Conservation (phyloP, 768 basidiomycete species). For the Auricularia sp. region DNA sequence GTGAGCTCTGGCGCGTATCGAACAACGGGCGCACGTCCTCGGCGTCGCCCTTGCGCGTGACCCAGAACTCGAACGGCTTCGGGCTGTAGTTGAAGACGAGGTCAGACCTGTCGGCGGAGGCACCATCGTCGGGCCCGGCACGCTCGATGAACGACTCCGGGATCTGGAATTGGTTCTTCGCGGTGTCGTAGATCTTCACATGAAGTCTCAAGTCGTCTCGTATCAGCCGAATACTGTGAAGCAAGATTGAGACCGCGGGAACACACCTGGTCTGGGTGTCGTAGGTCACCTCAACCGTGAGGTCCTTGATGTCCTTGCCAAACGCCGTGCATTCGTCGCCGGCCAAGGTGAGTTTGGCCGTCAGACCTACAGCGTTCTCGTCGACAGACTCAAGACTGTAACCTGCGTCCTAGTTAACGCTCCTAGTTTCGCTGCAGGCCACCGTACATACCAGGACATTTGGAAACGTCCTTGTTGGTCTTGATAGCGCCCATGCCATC, state of each 20-base stretch:
- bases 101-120: conserved; percentile 32
- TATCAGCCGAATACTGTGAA: neutral
- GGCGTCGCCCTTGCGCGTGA: conserved; percentile 55
- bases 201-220: conserved; percentile 36
- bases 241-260: neutral
- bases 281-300: conserved; percentile 45
- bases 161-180: conserved; percentile 53
- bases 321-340: conserved; percentile 48
- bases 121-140: neutral
- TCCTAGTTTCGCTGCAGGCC: too few relatives aligned
- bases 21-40: conserved; percentile 44
- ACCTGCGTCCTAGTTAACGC: conserved; percentile 25
- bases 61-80: conserved; percentile 70
- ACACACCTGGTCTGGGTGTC: conserved; percentile 29
- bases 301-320: conserved; percentile 39
- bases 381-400: conserved; percentile 42
- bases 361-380: conserved; percentile 29
- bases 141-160: conserved; percentile 34
- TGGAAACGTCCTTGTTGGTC: too few relatives aligned
- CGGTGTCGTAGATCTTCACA: conserved; percentile 57
- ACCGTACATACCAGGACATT: too few relatives aligned
- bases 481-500: too few relatives aligned
- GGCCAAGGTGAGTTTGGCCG: conserved; percentile 43
- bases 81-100: conserved; percentile 58
- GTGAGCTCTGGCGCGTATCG: conserved; percentile 54